Evolutionary conservation across 1,139 yeast genomes (phyloP).

Genomic region (Protomyces inundatus): DNA sequence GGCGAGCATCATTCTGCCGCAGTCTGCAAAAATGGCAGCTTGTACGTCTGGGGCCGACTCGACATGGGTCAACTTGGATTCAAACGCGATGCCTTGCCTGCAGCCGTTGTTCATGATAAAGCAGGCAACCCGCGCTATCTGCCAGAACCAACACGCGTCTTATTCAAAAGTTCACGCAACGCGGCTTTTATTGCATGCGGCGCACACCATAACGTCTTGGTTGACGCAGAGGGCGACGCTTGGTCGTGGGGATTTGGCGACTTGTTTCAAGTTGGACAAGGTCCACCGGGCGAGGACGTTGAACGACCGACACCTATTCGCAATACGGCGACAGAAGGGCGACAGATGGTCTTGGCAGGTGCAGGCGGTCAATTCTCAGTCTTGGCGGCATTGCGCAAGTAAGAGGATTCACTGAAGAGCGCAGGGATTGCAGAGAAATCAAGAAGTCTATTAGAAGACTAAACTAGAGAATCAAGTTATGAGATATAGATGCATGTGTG

Average conservation of each 20-base stretch:
- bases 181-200: slow-evolving; percentile 72
- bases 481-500: too few relatives aligned
- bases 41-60: slow-evolving; percentile 81
- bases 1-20: slow-evolving; percentile 95
- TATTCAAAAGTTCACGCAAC: slow-evolving; percentile 47
- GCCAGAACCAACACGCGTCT: slow-evolving; percentile 63
- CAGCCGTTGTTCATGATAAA: slow-evolving; percentile 66
- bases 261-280: slow-evolving; percentile 91
- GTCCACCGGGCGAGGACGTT: slow-evolving; percentile 84
- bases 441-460: too few relatives aligned
- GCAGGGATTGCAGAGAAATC: too few relatives aligned
- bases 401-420: too few relatives aligned
- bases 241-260: slow-evolving; percentile 98
- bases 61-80: slow-evolving; percentile 93
- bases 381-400: slow-evolving; percentile 8
- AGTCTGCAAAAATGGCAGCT: slow-evolving; percentile 61
- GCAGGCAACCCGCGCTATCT: slow-evolving; percentile 82
- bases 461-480: too few relatives aligned
- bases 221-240: slow-evolving; percentile 71
- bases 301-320: slow-evolving; percentile 79
- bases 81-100: slow-evolving; percentile 55
- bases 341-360: slow-evolving; percentile 63
- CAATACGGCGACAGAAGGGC: slow-evolving; percentile 84
- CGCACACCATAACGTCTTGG: slow-evolving; percentile 85
- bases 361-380: slow-evolving; percentile 91